Evolutionary conservation across 2,329 filamentous ascomycete genomes (phyloP), one percentile per base, ranked within the genome.

Genomic region (Rhexocercosporidium sp.): DNA sequence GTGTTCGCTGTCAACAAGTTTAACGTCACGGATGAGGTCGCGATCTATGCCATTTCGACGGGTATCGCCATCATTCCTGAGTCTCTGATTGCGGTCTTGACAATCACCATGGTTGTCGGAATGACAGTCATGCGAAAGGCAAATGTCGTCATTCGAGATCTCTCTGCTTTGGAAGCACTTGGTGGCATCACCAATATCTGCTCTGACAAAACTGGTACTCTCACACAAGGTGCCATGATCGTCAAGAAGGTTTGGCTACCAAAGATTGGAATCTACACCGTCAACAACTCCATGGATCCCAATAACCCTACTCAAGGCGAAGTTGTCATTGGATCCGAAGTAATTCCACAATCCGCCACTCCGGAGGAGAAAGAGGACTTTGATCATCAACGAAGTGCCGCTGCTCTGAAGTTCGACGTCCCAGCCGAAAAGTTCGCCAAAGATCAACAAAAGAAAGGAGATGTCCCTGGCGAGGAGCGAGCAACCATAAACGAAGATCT

Each of bases 141-240:
- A 5, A 77, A 84, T 65, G 82, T 84, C 37, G 81, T 84, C 67
- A 79, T 83, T 57, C 78, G 82, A 66, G 82, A 83, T 69, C 73
- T 84, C 51, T 78, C 80, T 34, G 80, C 81, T 0, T 77, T 89
- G 0, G 91, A 93, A 78, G 92, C 91, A 0, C 83, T 93, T 0
- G 91, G 91, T 0, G 85, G 89, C 0, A 90, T 93, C 0, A 91
- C 89, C 0, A 86, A 92, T 12, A 89, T 94, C 49, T 93, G 91
- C 77, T 92, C 90, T 0, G 91, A 94, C 77, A 94, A 93, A 81
- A 94, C 91, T 0, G 91, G 91, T 1, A 92, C 89, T 0, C 79
- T 92, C 66, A 92, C 90, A 7, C 72, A 77, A 66, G 75, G 75
- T 22, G 86, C 86, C 70, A 89, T 89, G 86, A 82, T 88, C n/a